These are phyloP conservation scores for Eragrostis tef DNA, from an alignment of 202 grass and related monocot genomes.

Conservation along the genomic window DNA sequence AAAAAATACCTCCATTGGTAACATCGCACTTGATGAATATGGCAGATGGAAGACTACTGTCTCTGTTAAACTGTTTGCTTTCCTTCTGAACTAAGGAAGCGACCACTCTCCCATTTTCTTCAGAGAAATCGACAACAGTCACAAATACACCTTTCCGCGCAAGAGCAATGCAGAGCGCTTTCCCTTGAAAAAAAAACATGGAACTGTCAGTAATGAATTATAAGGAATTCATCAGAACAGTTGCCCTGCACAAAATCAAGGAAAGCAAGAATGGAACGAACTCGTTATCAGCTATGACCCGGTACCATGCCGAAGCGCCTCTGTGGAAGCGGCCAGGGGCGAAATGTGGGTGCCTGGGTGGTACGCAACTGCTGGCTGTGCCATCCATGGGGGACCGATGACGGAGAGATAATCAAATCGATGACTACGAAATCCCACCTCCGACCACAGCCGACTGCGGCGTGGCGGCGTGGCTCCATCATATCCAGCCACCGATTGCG, in stretches of 20 bases:
- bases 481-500: not conserved
- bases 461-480: too few species aligned
- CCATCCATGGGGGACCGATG: not conserved
- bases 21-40: slow-evolving; percentile 88
- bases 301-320: too few species aligned
- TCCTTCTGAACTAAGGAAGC: slow-evolving; percentile 68
- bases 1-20: slow-evolving; percentile 60
- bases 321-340: too few species aligned
- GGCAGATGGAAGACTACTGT: slow-evolving; percentile 60
- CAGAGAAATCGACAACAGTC: slow-evolving; percentile 79
- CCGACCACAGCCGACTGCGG: not conserved
- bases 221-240: slow-evolving; percentile 4
- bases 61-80: slow-evolving; percentile 59
- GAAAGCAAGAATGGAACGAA: not conserved
- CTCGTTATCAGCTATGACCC: not conserved
- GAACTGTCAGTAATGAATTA: not conserved
- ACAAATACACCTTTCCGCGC: slow-evolving; percentile 87
- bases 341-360: not conserved
- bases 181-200: slow-evolving; percentile 59
- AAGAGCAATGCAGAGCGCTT: slow-evolving; percentile 79
- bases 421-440: not conserved
- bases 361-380: not conserved
- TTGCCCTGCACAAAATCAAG: not conserved
- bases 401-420: not conserved
- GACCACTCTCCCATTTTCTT: slow-evolving; percentile 78